Percentiles rank a stretch among this genome's conserved stretches.
phyloP scores from a whole-genome alignment of 306 rosid genomes.

The Acmispon strigosus region DNA sequence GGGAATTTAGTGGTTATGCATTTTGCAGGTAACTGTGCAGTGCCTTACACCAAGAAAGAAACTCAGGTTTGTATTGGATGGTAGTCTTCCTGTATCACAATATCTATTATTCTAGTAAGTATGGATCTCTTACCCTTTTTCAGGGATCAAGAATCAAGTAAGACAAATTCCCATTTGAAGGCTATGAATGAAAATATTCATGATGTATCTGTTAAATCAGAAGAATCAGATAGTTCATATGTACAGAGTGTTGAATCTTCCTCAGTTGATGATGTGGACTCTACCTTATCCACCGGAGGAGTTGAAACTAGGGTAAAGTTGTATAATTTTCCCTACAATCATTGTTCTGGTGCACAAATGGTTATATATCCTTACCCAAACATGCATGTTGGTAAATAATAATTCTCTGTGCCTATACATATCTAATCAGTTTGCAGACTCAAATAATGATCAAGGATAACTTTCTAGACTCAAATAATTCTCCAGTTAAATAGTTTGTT shows the following conservation, averaged over 20 bases:
- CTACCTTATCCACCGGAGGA: constrained; percentile 29
- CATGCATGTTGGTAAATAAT: constrained; percentile 11
- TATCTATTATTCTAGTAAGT: background rate
- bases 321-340: background rate
- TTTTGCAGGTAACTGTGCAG: constrained; percentile 46
- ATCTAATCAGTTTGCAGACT: background rate
- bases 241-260: constrained; percentile 32
- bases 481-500: background rate
- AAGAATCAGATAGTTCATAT: constrained; percentile 35
- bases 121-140: constrained; percentile 18
- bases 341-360: constrained; percentile 8
- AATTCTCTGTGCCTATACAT: background rate
- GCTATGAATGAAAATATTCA: constrained; percentile 19
- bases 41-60: constrained; percentile 40
- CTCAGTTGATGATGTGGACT: constrained; percentile 32
- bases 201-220: constrained; percentile 28
- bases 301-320: constrained; percentile 35
- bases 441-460: background rate
- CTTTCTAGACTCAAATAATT: background rate
- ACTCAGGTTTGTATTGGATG: constrained; percentile 33
- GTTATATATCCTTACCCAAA: background rate
- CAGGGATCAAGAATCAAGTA: constrained; percentile 34
- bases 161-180: constrained; percentile 23
- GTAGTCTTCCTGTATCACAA: background rate
- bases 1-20: constrained; percentile 25